Percentiles rank a stretch among this genome's conserved stretches.
Conservation (phyloP, 306 rosid genomes). For the Canavalia gladiata region DNA sequence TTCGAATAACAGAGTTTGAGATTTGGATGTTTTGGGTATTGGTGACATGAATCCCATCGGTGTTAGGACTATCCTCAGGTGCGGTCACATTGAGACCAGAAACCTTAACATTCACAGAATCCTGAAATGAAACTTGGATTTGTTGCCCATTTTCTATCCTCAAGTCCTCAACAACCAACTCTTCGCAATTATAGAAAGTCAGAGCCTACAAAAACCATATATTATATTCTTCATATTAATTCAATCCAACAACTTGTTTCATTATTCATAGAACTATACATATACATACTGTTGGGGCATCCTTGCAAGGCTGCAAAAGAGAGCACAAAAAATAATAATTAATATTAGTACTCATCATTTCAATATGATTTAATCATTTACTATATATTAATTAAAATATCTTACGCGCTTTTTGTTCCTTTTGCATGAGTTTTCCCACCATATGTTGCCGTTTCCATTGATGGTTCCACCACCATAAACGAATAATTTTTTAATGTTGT, state of each 20-base stretch:
- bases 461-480: conserved; percentile 79
- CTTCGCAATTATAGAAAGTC: conserved; percentile 60
- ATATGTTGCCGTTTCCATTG: conserved; percentile 77
- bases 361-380: background rate
- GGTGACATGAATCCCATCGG: conserved; percentile 82
- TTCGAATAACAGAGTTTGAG: conserved; percentile 59
- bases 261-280: conserved; percentile 1
- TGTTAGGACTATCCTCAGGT: conserved; percentile 74
- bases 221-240: background rate
- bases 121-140: conserved; percentile 65
- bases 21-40: conserved; percentile 64
- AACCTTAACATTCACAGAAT: conserved; percentile 55
- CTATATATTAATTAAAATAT: background rate
- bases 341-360: conserved; percentile 30
- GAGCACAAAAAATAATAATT: background rate
- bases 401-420: conserved; percentile 58
- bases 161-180: conserved; percentile 59
- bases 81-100: conserved; percentile 59
- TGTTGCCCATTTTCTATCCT: conserved; percentile 62
- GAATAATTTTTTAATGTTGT: conserved; percentile 45
- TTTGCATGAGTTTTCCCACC: conserved; percentile 91
- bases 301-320: conserved; percentile 77
- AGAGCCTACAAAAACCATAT: conserved; percentile 62
- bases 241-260: background rate
- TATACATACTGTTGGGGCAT: conserved; percentile 82